Conservation (phyloP, 2,329 filamentous ascomycete species). For the Clonostachys sp. region DNA sequence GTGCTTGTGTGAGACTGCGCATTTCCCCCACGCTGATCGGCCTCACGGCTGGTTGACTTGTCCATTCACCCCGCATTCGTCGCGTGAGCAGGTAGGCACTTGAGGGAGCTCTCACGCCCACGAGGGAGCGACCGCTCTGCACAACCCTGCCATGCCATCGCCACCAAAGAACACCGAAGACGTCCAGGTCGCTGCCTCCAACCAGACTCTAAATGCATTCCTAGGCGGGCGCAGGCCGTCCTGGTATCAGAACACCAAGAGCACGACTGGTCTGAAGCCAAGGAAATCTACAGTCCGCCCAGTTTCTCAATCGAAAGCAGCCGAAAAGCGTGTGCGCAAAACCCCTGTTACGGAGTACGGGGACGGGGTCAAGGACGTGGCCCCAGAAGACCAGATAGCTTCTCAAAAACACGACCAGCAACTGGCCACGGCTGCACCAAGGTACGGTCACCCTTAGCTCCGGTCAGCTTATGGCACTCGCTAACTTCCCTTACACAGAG, state of each 20-base stretch:
- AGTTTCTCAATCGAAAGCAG: background rate
- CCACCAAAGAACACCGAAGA: background rate
- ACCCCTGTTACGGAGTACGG: background rate
- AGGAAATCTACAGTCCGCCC: background rate
- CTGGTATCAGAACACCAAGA: constrained; percentile 14
- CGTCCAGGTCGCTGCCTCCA: constrained; percentile 28
- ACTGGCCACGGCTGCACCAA: too few relatives aligned
- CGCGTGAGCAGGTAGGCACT: too few relatives aligned
- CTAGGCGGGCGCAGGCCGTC: constrained; percentile 24
- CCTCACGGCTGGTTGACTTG: too few relatives aligned
- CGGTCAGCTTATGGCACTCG: too few relatives aligned
- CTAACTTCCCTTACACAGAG: background rate
- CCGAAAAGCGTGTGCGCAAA: background rate
- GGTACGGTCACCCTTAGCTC: too few relatives aligned
- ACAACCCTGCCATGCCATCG: background rate
- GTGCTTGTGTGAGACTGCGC: too few relatives aligned
- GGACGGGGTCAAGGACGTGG: background rate
- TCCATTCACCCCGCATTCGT: too few relatives aligned
- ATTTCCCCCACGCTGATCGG: too few relatives aligned
- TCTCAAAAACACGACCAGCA: background rate
- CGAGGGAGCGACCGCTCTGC: background rate
- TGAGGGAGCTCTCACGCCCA: too few relatives aligned
- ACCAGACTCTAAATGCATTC: constrained; percentile 33
- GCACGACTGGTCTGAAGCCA: background rate
- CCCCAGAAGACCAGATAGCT: background rate